Evolutionary conservation across 352 stramenopile species (phyloP).

Genomic region (Globisporangium spiculum): DNA sequence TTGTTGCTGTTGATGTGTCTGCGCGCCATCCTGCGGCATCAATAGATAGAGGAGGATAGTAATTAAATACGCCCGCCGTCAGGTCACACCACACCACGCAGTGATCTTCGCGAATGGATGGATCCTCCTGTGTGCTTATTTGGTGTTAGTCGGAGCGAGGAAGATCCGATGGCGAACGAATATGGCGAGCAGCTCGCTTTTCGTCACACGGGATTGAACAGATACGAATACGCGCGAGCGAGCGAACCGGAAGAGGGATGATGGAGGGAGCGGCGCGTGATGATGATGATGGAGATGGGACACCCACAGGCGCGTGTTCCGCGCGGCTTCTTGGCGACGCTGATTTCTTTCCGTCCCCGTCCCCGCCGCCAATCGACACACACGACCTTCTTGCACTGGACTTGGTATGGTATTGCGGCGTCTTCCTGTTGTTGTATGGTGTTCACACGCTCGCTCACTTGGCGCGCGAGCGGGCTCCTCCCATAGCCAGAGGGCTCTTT

Average conservation of each 20-base stretch:
- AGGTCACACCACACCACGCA: background rate
- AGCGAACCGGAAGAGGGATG: background rate
- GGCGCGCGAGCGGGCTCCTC: no score
- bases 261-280: background rate
- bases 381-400: background rate
- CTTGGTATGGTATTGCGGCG: background rate
- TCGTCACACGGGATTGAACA: conserved; percentile 6
- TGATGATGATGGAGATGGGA: background rate
- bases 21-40: conserved; percentile 1
- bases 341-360: background rate
- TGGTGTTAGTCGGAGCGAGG: background rate
- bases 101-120: background rate
- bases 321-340: background rate
- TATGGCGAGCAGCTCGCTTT: background rate
- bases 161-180: background rate
- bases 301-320: background rate
- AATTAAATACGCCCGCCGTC: background rate
- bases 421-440: conserved; percentile 5
- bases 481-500: no score
- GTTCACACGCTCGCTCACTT: background rate
- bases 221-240: background rate
- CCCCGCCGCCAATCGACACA: background rate
- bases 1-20: background rate
- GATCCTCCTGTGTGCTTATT: background rate
- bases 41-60: background rate